Base-by-base conservation (phyloP, 805 yeast species). In the Ogataea polymorpha region DNA sequence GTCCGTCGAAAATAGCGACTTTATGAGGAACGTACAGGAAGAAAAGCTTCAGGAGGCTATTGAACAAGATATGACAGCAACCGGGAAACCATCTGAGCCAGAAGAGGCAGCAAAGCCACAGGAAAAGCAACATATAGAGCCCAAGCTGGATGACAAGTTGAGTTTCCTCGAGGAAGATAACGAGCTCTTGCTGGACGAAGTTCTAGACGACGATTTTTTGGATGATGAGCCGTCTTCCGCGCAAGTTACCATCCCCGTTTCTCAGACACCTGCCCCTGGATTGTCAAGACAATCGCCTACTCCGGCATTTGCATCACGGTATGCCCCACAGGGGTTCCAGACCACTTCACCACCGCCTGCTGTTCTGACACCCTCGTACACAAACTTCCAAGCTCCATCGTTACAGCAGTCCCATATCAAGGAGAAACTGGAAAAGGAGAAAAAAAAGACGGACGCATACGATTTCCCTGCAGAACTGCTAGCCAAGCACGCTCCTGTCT, bases 381-480 rank as follows among this genome's bases (percentile, higher is more conserved):
- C 12, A 6, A 26, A 28, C 11, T 21, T 33, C 28, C 28, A 23
- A 11, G 12, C 43, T 6, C 42, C 42, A 8, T 35, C 39, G 24
- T 12, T 16, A 8, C 37, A 23, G n/a, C 17, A 31, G 12, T 34
- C 41, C 4, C 32, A 29, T 10, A 14, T 39, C 21, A 36, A 34
- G n/a, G 26, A 34, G 23, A 66, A 67, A 34, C 55, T 77, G 13
- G 68, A 66, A 39, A 62, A 61, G n/a, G 66, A 67, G 28, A 80
- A 80, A 58, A 73, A 74, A 51, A 80, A 78, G 56, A 74, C 81
- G n/a, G 87, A 82, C 62, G 88, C 89, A 0, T 84, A 82, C 51
- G 93, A 84, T 54, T 82, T 84, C 53, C 91, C 91, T 1, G 63
- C 68, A 15, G 77, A 70, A 32, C 56, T 84, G 32, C 62, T 82